phyloP scores from a whole-genome alignment of 2,329 filamentous ascomycete genomes.

The Ceratocystis papillata region DNA sequence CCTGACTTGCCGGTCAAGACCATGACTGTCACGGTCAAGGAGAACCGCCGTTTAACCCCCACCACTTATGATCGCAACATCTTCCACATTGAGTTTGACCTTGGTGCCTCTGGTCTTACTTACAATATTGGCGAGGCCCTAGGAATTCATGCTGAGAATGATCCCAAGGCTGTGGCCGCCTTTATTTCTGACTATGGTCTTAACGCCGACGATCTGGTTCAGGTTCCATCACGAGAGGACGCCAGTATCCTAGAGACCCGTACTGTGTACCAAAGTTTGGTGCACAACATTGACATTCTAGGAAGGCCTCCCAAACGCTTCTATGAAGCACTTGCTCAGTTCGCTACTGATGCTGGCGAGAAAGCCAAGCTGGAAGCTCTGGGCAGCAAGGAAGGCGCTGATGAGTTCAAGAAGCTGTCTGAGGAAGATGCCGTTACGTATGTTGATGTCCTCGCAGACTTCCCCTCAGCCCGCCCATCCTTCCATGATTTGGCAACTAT shows the following conservation, averaged over 20 bases:
- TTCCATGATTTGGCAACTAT: slow-evolving; percentile 86
- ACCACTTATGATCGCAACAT: slow-evolving; percentile 90
- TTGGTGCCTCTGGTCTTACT: slow-evolving; percentile 78
- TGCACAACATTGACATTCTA: slow-evolving; percentile 93
- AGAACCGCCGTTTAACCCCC: slow-evolving; percentile 88
- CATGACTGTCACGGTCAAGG: slow-evolving; percentile 77
- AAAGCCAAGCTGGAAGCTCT: slow-evolving; percentile 68
- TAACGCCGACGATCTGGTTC: slow-evolving; percentile 71
- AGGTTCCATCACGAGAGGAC: slow-evolving; percentile 79
- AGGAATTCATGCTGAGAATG: slow-evolving; percentile 91
- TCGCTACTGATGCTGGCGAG: slow-evolving; percentile 71
- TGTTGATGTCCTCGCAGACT: slow-evolving; percentile 81
- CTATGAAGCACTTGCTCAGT: slow-evolving; percentile 84
- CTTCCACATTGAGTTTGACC: slow-evolving; percentile 98
- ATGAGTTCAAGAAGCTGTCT: slow-evolving; percentile 81
- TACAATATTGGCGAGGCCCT: slow-evolving; percentile 97
- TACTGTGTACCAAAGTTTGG: slow-evolving; percentile 81
- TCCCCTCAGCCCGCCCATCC: slow-evolving; percentile 72
- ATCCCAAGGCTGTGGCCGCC: slow-evolving; percentile 61
- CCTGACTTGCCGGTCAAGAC: slow-evolving; percentile 83
- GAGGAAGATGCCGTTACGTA: slow-evolving; percentile 89
- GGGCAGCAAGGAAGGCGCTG: slow-evolving; percentile 65
- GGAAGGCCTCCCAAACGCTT: slow-evolving; percentile 95
- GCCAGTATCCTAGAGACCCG: slow-evolving; percentile 64
- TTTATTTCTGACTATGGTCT: slow-evolving; percentile 90